These are phyloP conservation scores for Clavispora santaluciae DNA, from an alignment of 805 yeast species.

Conservation along the genomic window DNA sequence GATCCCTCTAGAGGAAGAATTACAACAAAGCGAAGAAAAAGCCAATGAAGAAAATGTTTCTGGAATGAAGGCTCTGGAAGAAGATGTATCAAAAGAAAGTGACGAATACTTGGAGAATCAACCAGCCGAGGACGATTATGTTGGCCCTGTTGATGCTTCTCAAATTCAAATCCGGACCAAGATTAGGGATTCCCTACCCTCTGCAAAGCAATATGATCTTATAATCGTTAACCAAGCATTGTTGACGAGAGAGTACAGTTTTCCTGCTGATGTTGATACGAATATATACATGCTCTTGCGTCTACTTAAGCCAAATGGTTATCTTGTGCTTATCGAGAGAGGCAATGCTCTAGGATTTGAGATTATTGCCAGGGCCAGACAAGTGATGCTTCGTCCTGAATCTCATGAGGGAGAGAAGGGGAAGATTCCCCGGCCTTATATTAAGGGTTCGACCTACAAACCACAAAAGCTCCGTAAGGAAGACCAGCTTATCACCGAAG, in stretches of 20 bases:
- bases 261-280: conserved; percentile 71
- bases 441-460: conserved; percentile 43
- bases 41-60: conserved; percentile 14
- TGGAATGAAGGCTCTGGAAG: conserved; percentile 5
- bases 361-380: conserved; percentile 83
- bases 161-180: conserved; percentile 51
- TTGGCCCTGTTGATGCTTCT: conserved; percentile 52
- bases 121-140: conserved; percentile 18
- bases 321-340: conserved; percentile 73
- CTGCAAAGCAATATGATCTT: conserved; percentile 61
- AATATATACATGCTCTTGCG: conserved; percentile 55
- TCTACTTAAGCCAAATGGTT: conserved; percentile 72
- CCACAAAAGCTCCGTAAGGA: conserved; percentile 34
- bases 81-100: conserved; percentile 1
- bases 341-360: conserved; percentile 92
- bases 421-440: conserved; percentile 67
- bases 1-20: conserved; percentile 8
- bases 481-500: conserved; percentile 33
- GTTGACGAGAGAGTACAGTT: conserved; percentile 51
- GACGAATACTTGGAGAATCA: conserved; percentile 5
- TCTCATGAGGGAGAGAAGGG: conserved; percentile 49
- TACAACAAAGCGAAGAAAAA: conserved; percentile 7
- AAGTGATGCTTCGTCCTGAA: conserved; percentile 84
- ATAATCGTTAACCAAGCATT: conserved; percentile 81
- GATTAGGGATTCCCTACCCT: conserved; percentile 50